These are phyloP conservation scores for Debaryomyces castellii DNA, from an alignment of 805 yeast species.

Conservation along the genomic window DNA sequence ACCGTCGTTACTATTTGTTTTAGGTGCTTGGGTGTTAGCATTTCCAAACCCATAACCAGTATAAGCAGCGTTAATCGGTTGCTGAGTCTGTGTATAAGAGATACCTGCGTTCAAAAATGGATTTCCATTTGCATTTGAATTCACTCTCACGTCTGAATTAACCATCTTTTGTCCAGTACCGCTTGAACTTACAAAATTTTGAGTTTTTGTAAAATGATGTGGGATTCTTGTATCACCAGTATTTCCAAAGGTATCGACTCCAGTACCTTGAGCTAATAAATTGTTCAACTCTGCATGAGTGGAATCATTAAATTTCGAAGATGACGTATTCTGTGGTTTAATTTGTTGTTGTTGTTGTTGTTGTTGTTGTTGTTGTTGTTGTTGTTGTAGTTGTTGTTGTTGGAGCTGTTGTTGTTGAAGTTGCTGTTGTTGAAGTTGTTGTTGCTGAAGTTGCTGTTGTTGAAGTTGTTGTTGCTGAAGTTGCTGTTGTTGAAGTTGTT, in stretches of 20 bases:
- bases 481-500: too few relatives aligned
- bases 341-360: slow-evolving; percentile 29
- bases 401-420: slow-evolving; percentile 16
- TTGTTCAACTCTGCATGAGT: slow-evolving; percentile 68
- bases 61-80: slow-evolving; percentile 65
- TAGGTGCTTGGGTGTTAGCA: slow-evolving; percentile 42
- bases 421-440: slow-evolving; percentile 11
- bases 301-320: slow-evolving; percentile 39
- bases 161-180: slow-evolving; percentile 75
- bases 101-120: slow-evolving; percentile 68
- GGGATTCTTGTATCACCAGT: slow-evolving; percentile 83
- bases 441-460: slow-evolving; percentile 18
- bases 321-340: slow-evolving; percentile 28
- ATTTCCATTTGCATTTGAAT: slow-evolving; percentile 47
- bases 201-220: slow-evolving; percentile 85
- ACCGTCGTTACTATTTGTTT: slow-evolving; percentile 31
- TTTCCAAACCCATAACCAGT: slow-evolving; percentile 97
- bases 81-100: slow-evolving; percentile 27
- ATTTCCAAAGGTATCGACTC: slow-evolving; percentile 91
- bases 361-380: slow-evolving; percentile 19
- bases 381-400: slow-evolving; percentile 27
- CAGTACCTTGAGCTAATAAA: slow-evolving; percentile 82
- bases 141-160: slow-evolving; percentile 30
- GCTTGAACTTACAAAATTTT: slow-evolving; percentile 78
- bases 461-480: too few relatives aligned